These are phyloP conservation scores for Dendrobium catenatum DNA, from an alignment of 106 monocot genomes.

Conservation along the genomic window DNA sequence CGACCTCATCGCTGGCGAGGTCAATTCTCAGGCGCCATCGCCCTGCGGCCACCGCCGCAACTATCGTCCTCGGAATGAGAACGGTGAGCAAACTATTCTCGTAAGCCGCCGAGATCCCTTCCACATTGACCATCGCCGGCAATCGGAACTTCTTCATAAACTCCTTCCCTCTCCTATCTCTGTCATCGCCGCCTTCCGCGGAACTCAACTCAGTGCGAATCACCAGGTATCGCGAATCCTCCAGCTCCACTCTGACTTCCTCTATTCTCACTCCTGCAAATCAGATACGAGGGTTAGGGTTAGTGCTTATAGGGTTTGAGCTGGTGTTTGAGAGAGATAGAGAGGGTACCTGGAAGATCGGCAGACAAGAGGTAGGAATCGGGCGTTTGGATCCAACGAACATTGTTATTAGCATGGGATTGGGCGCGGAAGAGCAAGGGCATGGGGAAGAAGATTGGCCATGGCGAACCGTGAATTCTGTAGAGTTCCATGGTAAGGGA, in stretches of 20 bases:
- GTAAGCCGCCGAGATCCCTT: conserved; percentile 44
- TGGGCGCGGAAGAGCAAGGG: not conserved
- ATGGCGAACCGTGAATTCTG: not conserved
- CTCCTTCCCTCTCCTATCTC: conserved; percentile 8
- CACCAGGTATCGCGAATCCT: conserved; percentile 55
- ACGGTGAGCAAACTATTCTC: conserved; percentile 50
- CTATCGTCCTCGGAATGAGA: conserved; percentile 35
- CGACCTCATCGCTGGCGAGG: conserved; percentile 4
- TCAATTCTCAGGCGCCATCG: conserved; percentile 6
- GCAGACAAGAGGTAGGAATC: conserved; percentile 41
- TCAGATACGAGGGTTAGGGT: not conserved
- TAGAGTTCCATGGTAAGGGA: not conserved
- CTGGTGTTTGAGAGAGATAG: conserved; percentile 11
- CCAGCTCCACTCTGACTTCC: conserved; percentile 71
- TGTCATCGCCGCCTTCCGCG: not conserved
- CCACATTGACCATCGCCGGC: conserved; percentile 46
- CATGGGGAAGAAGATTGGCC: conserved; percentile 14
- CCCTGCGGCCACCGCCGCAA: not conserved
- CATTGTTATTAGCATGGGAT: conserved; percentile 18
- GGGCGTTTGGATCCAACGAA: conserved; percentile 35
- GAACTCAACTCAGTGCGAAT: conserved; percentile 39
- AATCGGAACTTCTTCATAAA: conserved; percentile 77
- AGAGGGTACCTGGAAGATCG: conserved; percentile 29
- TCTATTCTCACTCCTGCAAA: conserved; percentile 54
- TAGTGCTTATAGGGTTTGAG: not conserved